Evolutionary conservation across 306 rosid genomes (phyloP).

Genomic region (Cicer pinnatifidum): DNA sequence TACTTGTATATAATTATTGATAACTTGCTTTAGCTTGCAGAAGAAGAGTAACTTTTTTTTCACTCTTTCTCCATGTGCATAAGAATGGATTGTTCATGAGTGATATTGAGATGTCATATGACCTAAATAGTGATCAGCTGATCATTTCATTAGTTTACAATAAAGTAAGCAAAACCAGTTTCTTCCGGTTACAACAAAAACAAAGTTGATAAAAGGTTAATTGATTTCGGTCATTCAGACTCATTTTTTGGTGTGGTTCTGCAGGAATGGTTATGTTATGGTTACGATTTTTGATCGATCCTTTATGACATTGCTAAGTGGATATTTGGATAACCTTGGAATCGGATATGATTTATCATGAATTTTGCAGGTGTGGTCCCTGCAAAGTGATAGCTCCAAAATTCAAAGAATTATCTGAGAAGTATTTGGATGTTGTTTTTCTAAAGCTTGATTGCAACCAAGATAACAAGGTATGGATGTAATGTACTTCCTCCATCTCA

Average conservation of each 20-base stretch:
- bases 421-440: conserved; percentile 84
- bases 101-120: conserved; percentile 24
- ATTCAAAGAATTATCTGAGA: conserved; percentile 70
- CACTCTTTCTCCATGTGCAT: neutral
- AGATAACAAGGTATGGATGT: conserved; percentile 74
- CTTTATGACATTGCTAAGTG: conserved; percentile 20
- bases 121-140: conserved; percentile 1
- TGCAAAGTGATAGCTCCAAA: conserved; percentile 98
- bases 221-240: conserved; percentile 12
- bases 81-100: conserved; percentile 25
- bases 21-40: conserved; percentile 23
- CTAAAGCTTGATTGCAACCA: conserved; percentile 94
- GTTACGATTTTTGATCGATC: conserved; percentile 13
- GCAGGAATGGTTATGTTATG: conserved; percentile 16
- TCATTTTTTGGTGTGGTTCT: conserved; percentile 15
- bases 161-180: conserved; percentile 1
- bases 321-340: conserved; percentile 37
- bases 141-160: conserved; percentile 18
- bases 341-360: conserved; percentile 35
- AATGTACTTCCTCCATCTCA: neutral
- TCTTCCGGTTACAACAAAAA: conserved; percentile 25
- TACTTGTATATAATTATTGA: neutral
- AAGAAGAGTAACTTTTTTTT: neutral
- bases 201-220: conserved; percentile 9
- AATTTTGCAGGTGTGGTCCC: conserved; percentile 87